These are phyloP conservation scores for Xylaria palmicola DNA, from an alignment of 495 filamentous ascomycete species.

Conservation along the genomic window DNA sequence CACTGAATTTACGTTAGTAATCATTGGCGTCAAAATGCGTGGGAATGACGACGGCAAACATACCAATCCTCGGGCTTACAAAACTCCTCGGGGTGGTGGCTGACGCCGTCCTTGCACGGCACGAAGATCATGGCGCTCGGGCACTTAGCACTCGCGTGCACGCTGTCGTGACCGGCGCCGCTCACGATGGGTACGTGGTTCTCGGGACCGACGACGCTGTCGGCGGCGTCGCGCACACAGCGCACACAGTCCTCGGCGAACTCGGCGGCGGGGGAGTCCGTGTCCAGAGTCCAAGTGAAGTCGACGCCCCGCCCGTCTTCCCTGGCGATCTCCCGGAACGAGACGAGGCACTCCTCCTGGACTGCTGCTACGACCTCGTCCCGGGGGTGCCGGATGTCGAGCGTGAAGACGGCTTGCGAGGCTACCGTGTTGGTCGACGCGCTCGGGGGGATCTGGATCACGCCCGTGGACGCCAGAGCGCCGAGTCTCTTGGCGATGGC, in stretches of 20 bases:
- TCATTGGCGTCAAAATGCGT: neutral
- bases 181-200: constrained; percentile 41
- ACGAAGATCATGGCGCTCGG: neutral
- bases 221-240: constrained; percentile 59
- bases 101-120: neutral
- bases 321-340: constrained; percentile 58
- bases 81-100: neutral
- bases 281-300: constrained; percentile 49
- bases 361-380: constrained; percentile 57
- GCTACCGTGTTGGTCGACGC: constrained; percentile 65
- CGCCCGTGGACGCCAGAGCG: constrained; percentile 65
- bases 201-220: constrained; percentile 37
- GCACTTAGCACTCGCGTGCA: neutral
- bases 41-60: neutral
- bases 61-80: neutral
- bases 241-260: constrained; percentile 67
- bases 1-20: constrained; percentile 5
- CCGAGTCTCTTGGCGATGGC: constrained; percentile 52
- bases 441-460: constrained; percentile 51
- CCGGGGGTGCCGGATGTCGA: constrained; percentile 64
- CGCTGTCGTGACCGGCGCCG: constrained; percentile 56
- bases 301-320: constrained; percentile 45
- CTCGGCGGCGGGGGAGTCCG: constrained; percentile 53
- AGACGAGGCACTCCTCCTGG: constrained; percentile 51
- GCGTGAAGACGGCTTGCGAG: constrained; percentile 59